Evolutionary conservation across 371 early-diverging fungal species (phyloP).

Genomic region (Apophysomyces variabilis): DNA sequence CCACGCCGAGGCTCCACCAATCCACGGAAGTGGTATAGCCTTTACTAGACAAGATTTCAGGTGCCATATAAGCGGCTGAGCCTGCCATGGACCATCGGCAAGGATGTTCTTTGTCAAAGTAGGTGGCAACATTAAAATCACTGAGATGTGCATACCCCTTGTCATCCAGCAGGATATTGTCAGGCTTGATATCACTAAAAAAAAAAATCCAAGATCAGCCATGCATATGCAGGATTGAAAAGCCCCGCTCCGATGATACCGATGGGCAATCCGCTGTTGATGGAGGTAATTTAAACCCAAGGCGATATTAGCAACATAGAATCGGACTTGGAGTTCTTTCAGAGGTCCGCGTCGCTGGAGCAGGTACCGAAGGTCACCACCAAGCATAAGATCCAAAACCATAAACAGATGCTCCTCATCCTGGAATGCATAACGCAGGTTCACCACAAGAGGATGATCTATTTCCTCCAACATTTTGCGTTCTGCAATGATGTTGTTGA

Average conservation of each 20-base stretch:
- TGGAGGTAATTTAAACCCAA: slow-evolving; percentile 77
- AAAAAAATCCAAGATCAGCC: slow-evolving; percentile 4
- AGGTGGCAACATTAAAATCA: slow-evolving; percentile 88
- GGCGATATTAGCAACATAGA: slow-evolving; percentile 81
- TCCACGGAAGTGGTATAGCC: slow-evolving; percentile 79
- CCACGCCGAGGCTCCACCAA: slow-evolving; percentile 92
- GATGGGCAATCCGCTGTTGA: slow-evolving; percentile 61
- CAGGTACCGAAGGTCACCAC: slow-evolving; percentile 89
- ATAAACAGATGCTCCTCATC: slow-evolving; percentile 83
- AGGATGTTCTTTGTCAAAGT: slow-evolving; percentile 59
- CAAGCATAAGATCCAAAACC: slow-evolving; percentile 84
- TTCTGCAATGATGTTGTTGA: slow-evolving; percentile 65
- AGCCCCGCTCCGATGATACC: slow-evolving; percentile 34
- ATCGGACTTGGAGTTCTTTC: slow-evolving; percentile 77
- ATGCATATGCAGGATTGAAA: slow-evolving; percentile 1
- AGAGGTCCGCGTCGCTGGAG: slow-evolving; percentile 65
- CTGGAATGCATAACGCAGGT: slow-evolving; percentile 82
- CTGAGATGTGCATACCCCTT: slow-evolving; percentile 88
- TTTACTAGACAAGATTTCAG: slow-evolving; percentile 74
- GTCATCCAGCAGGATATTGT: slow-evolving; percentile 89
- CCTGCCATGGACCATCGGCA: slow-evolving; percentile 73
- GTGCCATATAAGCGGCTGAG: slow-evolving; percentile 81
- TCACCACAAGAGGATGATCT: slow-evolving; percentile 61
- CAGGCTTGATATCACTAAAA: slow-evolving; percentile 88
- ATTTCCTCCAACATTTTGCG: slow-evolving; percentile 59